These are phyloP conservation scores for Papiliotrema laurentii DNA, from an alignment of 1,284 basidiomycete genomes.

Conservation along the genomic window DNA sequence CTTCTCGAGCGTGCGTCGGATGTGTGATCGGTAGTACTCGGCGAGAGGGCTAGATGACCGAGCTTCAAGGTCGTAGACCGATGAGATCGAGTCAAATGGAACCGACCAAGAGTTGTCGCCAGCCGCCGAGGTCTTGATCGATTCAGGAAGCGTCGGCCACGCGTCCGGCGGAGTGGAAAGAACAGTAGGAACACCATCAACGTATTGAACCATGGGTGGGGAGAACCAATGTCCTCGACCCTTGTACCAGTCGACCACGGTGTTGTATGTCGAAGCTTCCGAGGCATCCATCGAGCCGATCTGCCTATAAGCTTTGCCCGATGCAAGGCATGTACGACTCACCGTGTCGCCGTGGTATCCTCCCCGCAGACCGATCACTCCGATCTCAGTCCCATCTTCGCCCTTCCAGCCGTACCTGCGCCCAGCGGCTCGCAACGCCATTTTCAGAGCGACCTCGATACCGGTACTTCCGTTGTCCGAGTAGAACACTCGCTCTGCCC, in stretches of 20 bases:
- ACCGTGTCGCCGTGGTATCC: slow-evolving; percentile 95
- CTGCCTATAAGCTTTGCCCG: slow-evolving; percentile 4
- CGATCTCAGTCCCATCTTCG: slow-evolving; percentile 53
- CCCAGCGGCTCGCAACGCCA: slow-evolving; percentile 33
- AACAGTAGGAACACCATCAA: slow-evolving; percentile 60
- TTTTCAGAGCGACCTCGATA: slow-evolving; percentile 6
- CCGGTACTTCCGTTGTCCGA: slow-evolving; percentile 86
- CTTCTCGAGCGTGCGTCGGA: slow-evolving; percentile 55
- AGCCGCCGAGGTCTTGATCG: slow-evolving; percentile 11
- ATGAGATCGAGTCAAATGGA: slow-evolving; percentile 54
- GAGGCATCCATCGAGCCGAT: slow-evolving; percentile 97
- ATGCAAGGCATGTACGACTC: slow-evolving; percentile 7
- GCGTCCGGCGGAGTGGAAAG: slow-evolving; percentile 51
- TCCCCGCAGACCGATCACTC: slow-evolving; percentile 81
- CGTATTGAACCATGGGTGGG: slow-evolving; percentile 70
- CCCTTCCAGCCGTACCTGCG: slow-evolving; percentile 50
- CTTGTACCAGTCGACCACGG: slow-evolving; percentile 86
- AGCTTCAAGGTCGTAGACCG: slow-evolving; percentile 66
- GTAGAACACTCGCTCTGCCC: slow-evolving; percentile 89
- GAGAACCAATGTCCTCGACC: slow-evolving; percentile 93
- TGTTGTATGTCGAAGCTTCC: slow-evolving; percentile 77
- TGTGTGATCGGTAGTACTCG: slow-evolving; percentile 59
- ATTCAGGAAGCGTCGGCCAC: slow-evolving; percentile 30
- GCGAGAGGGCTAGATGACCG: slow-evolving; percentile 64
- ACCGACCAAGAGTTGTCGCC: slow-evolving; percentile 21